A percentile compares a stretch with the other conserved stretches of the same genome.
phyloP scores from a whole-genome alignment of 305 asterid species.

The Fraxinus angustifolia region DNA sequence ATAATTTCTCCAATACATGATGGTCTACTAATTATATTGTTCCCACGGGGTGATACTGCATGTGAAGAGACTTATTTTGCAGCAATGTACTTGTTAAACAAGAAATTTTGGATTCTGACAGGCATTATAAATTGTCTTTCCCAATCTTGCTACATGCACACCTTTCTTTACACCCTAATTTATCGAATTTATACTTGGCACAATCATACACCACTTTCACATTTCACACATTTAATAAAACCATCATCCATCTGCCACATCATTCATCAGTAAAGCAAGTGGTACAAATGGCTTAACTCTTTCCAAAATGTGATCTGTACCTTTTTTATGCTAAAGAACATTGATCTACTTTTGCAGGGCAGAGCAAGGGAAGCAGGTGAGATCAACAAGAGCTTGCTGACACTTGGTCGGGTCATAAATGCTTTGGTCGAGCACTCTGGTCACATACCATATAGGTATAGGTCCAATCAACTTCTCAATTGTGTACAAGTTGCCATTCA shows the following conservation, averaged over 20 bases:
- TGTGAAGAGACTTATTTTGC: neutral
- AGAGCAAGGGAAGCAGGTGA: slow-evolving; percentile 54
- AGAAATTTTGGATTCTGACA: neutral
- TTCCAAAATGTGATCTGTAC: neutral
- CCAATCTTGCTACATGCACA: neutral
- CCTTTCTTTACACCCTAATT: too few species aligned
- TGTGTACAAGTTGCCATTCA: neutral
- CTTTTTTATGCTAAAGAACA: neutral
- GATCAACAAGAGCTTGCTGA: slow-evolving; percentile 57
- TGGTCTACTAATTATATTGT: neutral
- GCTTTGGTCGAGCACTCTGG: slow-evolving; percentile 50
- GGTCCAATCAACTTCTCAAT: neutral
- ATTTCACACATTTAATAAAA: too few species aligned
- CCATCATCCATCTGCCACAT: too few species aligned
- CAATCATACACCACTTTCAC: too few species aligned
- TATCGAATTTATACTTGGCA: too few species aligned
- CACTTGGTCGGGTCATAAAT: slow-evolving; percentile 54
- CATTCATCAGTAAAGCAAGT: too few species aligned
- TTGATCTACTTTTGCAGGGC: slow-evolving; percentile 22
- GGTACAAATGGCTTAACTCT: neutral
- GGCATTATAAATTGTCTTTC: neutral
- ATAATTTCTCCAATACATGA: neutral
- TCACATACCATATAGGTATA: slow-evolving; percentile 56
- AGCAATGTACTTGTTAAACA: neutral
- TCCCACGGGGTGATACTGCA: neutral